These are phyloP conservation scores for Ascodesmis nigricans DNA, from an alignment of 495 filamentous ascomycete genomes.

Conservation along the genomic window DNA sequence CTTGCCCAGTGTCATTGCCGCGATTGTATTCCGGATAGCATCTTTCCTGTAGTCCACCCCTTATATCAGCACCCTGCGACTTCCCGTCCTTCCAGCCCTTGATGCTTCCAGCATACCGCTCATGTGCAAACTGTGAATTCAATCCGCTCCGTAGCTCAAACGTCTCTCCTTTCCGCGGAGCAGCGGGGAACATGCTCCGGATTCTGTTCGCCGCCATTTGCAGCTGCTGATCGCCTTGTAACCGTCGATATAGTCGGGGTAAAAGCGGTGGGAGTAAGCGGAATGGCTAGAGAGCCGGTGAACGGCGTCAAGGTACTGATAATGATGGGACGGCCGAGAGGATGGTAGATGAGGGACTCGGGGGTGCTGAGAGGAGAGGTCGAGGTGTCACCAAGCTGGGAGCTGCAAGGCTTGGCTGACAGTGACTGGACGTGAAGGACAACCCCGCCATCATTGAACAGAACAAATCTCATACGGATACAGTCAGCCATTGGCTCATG, in stretches of 20 bases:
- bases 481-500: too few species aligned
- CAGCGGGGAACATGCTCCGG: conserved; percentile 65
- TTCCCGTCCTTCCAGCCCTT: too few species aligned
- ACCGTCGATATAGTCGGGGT: too few species aligned
- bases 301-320: background rate
- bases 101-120: conserved; percentile 44
- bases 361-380: too few species aligned
- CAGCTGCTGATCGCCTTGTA: too few species aligned
- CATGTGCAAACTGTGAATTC: conserved; percentile 98
- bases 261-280: background rate
- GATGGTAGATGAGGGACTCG: conserved; percentile 8
- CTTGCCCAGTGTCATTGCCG: conserved; percentile 98
- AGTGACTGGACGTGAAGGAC: too few species aligned
- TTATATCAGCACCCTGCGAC: conserved; percentile 22
- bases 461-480: too few species aligned
- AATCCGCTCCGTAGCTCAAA: conserved; percentile 92
- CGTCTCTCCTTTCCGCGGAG: conserved; percentile 89
- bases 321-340: conserved; percentile 5
- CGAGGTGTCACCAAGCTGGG: too few species aligned
- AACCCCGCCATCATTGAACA: too few species aligned
- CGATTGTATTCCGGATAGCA: conserved; percentile 97
- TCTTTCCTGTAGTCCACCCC: conserved; percentile 44
- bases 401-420: too few species aligned
- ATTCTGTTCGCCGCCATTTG: conserved; percentile 98
- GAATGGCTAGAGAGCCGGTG: background rate